These are phyloP conservation scores for Beauveria sp. DNA, from an alignment of 2,329 filamentous ascomycete species.

Conservation along the genomic window DNA sequence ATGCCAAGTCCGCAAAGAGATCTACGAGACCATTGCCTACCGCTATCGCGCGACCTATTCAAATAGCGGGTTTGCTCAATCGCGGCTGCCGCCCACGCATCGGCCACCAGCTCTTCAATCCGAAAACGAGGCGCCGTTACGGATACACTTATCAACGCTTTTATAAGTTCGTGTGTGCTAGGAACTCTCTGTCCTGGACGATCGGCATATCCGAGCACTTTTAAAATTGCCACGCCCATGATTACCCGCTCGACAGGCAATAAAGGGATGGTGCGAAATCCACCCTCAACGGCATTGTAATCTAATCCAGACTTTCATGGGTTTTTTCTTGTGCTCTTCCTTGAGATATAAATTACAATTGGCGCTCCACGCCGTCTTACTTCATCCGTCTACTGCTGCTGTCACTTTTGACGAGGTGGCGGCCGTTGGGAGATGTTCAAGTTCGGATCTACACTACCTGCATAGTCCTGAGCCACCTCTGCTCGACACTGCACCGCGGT, in stretches of 20 bases:
- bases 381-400: no score
- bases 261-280: neutral
- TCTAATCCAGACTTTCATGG: neutral
- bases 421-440: neutral
- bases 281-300: neutral
- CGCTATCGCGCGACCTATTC: neutral
- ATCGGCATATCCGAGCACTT: constrained; percentile 4
- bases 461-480: neutral
- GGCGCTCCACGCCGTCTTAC: neutral
- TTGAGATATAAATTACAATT: neutral
- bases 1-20: neutral
- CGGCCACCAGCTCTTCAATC: neutral
- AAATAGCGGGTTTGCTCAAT: neutral
- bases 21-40: neutral
- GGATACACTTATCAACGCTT: no score
- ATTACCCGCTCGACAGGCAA: neutral
- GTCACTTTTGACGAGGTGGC: no score
- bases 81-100: neutral
- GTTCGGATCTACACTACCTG: neutral
- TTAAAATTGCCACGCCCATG: constrained; percentile 2
- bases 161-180: neutral
- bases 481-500: neutral
- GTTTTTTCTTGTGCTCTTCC: neutral
- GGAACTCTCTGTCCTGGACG: neutral
- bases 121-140: constrained; percentile 1